Evolutionary conservation across 805 yeast genomes (phyloP).

Genomic region (Jamesozyma piceae): DNA sequence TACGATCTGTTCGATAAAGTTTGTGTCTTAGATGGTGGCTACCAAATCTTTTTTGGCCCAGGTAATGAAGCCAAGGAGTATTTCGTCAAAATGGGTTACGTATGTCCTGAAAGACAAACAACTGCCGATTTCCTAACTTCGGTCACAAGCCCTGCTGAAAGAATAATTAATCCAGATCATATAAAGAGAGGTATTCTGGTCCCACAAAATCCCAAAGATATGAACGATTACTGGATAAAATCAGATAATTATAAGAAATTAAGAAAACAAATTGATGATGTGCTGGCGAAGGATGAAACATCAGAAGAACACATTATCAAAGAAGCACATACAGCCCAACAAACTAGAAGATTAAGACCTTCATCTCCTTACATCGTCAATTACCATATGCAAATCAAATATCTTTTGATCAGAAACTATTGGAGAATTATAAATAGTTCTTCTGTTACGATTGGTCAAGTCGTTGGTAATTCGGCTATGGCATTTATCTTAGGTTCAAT

Average conservation of each 20-base stretch:
- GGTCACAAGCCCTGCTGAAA: slow-evolving; percentile 44
- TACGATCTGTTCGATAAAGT: slow-evolving; percentile 14
- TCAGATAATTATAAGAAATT: slow-evolving; percentile 36
- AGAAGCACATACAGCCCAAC: slow-evolving; percentile 38
- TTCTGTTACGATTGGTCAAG: slow-evolving; percentile 33
- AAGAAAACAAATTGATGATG: slow-evolving; percentile 36
- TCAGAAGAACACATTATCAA: slow-evolving; percentile 9
- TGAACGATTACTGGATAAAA: slow-evolving; percentile 40
- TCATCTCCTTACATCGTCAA: slow-evolving; percentile 42
- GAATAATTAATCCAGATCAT: slow-evolving; percentile 35
- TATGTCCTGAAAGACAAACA: slow-evolving; percentile 48
- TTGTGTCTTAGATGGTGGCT: slow-evolving; percentile 45
- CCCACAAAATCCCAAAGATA: slow-evolving; percentile 45
- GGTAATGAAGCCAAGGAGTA: slow-evolving; percentile 38
- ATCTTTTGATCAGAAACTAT: slow-evolving; percentile 36
- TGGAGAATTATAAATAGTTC: slow-evolving; percentile 40
- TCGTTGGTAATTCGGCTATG: slow-evolving; percentile 39
- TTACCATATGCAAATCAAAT: slow-evolving; percentile 39
- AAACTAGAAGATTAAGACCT: slow-evolving; percentile 36
- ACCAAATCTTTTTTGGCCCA: slow-evolving; percentile 46
- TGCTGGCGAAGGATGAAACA: slow-evolving; percentile 1
- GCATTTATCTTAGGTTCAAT: slow-evolving; percentile 42
- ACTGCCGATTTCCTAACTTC: slow-evolving; percentile 53
- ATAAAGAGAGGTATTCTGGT: slow-evolving; percentile 39
- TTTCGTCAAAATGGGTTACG: slow-evolving; percentile 46